Percentiles rank a stretch among this genome's conserved stretches.
These are phyloP conservation scores for Ciborinia camelliae DNA, from an alignment of 2,329 filamentous ascomycete genomes.

Conservation along the genomic window DNA sequence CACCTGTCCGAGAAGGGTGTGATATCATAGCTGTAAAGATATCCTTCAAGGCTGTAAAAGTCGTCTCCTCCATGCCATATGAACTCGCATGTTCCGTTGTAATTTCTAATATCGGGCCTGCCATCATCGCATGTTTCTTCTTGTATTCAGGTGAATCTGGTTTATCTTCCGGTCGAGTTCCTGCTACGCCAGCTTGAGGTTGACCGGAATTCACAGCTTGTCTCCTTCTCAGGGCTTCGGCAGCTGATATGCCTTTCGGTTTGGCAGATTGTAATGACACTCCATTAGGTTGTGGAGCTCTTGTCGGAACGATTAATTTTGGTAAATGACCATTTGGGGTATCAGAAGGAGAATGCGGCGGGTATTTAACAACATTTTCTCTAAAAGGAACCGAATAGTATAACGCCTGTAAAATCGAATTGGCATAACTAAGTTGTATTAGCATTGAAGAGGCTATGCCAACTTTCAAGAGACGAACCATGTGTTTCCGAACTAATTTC, in stretches of 20 bases:
- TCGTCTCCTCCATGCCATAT: conserved; percentile 91
- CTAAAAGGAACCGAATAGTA: conserved; percentile 95
- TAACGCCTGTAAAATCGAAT: conserved; percentile 95
- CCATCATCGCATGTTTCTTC: conserved; percentile 90
- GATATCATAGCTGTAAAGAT: conserved; percentile 89
- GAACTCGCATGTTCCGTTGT: conserved; percentile 72
- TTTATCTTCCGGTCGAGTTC: conserved; percentile 75
- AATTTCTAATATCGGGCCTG: conserved; percentile 82
- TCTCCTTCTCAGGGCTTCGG: conserved; percentile 56
- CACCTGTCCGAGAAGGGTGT: conserved; percentile 77
- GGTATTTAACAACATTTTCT: conserved; percentile 90
- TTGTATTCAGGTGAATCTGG: conserved; percentile 95
- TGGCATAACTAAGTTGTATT: conserved; percentile 73
- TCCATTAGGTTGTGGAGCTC: conserved; percentile 46
- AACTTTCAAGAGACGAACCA: conserved; percentile 58
- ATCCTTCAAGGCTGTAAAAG: conserved; percentile 92
- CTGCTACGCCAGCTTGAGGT: conserved; percentile 49
- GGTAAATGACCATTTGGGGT: conserved; percentile 58
- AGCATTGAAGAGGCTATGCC: conserved; percentile 25
- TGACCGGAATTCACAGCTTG: conserved; percentile 53
- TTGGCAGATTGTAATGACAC: conserved; percentile 46
- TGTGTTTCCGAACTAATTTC: conserved; percentile 84
- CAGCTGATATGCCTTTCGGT: conserved; percentile 51
- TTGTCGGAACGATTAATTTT: conserved; percentile 59
- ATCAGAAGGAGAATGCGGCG: conserved; percentile 66